Percentiles rank a stretch among this genome's conserved stretches.
Conservation (phyloP, 257 asterid genomes). For the Solanum ossicruentum region DNA sequence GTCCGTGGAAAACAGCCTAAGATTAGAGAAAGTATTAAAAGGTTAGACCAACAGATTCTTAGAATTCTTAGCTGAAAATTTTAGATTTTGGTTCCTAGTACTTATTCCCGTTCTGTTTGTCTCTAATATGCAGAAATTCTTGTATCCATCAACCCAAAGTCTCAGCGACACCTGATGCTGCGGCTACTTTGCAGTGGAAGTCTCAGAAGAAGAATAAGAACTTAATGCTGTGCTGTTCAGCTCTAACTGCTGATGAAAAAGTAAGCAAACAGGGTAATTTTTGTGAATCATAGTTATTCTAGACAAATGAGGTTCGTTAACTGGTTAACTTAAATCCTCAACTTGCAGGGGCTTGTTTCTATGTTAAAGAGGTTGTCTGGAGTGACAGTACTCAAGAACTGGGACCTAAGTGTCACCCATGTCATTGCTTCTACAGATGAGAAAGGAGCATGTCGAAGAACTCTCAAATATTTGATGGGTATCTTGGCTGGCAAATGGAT, state of each 20-base stretch:
- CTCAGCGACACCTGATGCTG: constrained; percentile 15
- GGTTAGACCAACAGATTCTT: neutral
- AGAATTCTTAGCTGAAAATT: neutral
- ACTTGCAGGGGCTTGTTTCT: constrained; percentile 44
- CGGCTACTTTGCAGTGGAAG: constrained; percentile 29
- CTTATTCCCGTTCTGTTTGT: neutral
- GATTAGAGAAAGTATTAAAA: constrained; percentile 18
- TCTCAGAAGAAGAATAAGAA: constrained; percentile 32
- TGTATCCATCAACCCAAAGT: constrained; percentile 8
- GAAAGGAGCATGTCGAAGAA: constrained; percentile 79
- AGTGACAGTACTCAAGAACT: constrained; percentile 47
- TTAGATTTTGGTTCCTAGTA: neutral
- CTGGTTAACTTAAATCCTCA: neutral
- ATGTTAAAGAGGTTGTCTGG: constrained; percentile 42
- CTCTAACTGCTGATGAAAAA: constrained; percentile 53
- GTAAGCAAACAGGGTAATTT: constrained; percentile 20
- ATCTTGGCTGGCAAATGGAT: constrained; percentile 93
- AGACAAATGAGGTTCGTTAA: neutral
- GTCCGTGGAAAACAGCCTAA: constrained; percentile 22
- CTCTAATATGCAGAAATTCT: constrained; percentile 25
- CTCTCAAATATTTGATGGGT: constrained; percentile 85
- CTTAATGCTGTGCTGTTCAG: constrained; percentile 67
- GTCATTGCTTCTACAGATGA: constrained; percentile 72
- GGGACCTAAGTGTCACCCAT: constrained; percentile 74
- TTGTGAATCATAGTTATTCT: neutral